Base-by-base conservation (phyloP, 768 basidiomycete genomes). In the Melanogaster broomeanus region DNA sequence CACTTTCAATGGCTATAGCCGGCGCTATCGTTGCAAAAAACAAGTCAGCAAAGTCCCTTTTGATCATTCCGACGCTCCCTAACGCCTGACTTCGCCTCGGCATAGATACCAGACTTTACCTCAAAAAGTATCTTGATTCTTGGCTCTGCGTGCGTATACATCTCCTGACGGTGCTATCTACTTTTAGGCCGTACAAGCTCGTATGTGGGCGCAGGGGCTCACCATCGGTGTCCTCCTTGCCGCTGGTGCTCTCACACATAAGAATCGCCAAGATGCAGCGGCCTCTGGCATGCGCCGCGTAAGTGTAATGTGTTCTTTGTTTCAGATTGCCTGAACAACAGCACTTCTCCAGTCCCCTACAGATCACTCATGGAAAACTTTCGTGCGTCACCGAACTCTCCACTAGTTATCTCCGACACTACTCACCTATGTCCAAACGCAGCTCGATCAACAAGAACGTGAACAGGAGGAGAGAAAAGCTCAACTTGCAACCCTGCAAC, bases 171-270 rank as follows among this genome's bases (percentile, higher is more conserved):
- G 76, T 61, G 72, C 75, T 1, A 70, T 74, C 62, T 4, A 78
- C 15, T 78, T 81, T 52, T 35, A 76, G 77, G 73, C 90, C 24
- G 90, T 93, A 3, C 90, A 92, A 68, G 88, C 86, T 28, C 88
- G 90, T 79, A 87, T 91, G 85, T 91, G 88, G 88, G 89, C 89
- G 4, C 89, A 92, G 57, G 89, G 87, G 4, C 66, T 91, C 51
- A 92, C 89, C 0, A 82, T 92, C 40, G 88, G 87, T 33, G 75
- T 90, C 22, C 69, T 91, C 25, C 76, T 90, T 49, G 84, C 72
- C 4, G 88, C 88, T 13, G 89, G 87, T 56, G 81, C 81, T 6
- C 68, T 90, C 24, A 83, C 86, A 3, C 82, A 82, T 25, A 62
- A 71, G 31, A 74, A 73, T 49, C 75, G 78, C 6, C 65, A 72